Evolutionary conservation across 2,329 filamentous ascomycete genomes (phyloP), one percentile per base, ranked within the genome.

Genomic region (Podosphaera aphanis): DNA sequence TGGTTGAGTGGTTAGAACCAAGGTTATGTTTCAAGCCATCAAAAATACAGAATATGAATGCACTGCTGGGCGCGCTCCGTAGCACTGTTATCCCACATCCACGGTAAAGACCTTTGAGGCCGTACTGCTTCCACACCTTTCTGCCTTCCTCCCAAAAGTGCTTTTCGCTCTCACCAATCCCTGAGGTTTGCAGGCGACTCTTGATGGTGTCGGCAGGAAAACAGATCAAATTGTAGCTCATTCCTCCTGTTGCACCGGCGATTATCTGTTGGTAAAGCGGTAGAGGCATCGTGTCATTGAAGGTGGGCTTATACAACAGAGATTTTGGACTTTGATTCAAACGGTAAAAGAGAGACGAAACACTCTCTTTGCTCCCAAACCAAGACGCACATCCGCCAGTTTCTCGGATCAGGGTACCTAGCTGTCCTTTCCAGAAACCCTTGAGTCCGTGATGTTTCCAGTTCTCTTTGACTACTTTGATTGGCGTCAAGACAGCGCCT

Each of bases 201-300:
- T 98, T 98, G 66, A 98, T 80, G 0, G 90, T 98, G 60, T 98
- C 90, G 43, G 90, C 90, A 0, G 90, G 90, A 60, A 90, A 98
- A 67, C 95, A 94, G 19, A 93, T 65, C 59, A 95, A 95, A 61
- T 98, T 98, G 65, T 98, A 98, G 31, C 77, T 78, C 65, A 94
- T 82, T 45, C 90, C 90, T 2, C 88, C 90, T 6, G 77, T 74
- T 2, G 88, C 88, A 37, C 88, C 88, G 1, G 86, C 83, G 18
- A 83, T 60, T 57, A 92, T 83, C 61, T 93, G 85, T 63, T 94
- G 84, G 70, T 81, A 82, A 4, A 94, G 62, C 4, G 83, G 80
- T 8, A 94, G 64, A 1, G 75, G 67, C 42, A 70, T 64, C 3
- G 68, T 55, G 7, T 61, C 55, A 37, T 19, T 33, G 38, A 36